Evolutionary conservation across 192 early-diverging fungal genomes (phyloP).

Genomic region (Podila epigama): DNA sequence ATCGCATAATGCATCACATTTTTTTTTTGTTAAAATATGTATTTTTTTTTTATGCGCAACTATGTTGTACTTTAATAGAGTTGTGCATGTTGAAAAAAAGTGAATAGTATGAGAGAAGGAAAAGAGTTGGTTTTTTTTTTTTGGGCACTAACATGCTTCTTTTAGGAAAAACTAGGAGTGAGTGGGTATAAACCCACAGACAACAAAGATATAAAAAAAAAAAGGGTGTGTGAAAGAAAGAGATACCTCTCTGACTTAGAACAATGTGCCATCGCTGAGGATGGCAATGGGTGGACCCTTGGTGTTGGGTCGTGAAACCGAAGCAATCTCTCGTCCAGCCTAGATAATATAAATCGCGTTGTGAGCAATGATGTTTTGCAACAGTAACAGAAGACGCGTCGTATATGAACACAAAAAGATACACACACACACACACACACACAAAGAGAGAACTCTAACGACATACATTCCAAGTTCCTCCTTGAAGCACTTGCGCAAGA

Average conservation of each 20-base stretch:
- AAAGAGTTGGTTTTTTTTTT: neutral
- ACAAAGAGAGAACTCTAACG: neutral
- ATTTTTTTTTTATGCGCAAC: no score
- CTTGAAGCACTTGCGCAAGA: constrained; percentile 89
- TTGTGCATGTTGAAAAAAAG: no score
- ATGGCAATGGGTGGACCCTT: constrained; percentile 93
- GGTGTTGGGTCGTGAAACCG: constrained; percentile 75
- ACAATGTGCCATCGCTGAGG: constrained; percentile 85
- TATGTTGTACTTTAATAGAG: no score
- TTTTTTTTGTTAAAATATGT: no score
- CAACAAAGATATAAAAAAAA: constrained; percentile 2
- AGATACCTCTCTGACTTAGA: constrained; percentile 48
- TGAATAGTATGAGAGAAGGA: neutral
- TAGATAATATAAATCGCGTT: neutral
- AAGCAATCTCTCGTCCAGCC: constrained; percentile 89
- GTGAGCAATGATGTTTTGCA: no score
- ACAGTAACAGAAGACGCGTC: no score
- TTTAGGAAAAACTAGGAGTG: no score
- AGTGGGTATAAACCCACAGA: no score
- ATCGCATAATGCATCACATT: no score
- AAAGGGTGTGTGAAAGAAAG: neutral
- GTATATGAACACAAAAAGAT: no score
- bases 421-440: neutral
- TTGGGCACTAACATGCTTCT: no score
- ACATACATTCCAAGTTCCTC: constrained; percentile 88